Base-by-base conservation (phyloP, 768 basidiomycete genomes). In the Suillus brevipes region DNA sequence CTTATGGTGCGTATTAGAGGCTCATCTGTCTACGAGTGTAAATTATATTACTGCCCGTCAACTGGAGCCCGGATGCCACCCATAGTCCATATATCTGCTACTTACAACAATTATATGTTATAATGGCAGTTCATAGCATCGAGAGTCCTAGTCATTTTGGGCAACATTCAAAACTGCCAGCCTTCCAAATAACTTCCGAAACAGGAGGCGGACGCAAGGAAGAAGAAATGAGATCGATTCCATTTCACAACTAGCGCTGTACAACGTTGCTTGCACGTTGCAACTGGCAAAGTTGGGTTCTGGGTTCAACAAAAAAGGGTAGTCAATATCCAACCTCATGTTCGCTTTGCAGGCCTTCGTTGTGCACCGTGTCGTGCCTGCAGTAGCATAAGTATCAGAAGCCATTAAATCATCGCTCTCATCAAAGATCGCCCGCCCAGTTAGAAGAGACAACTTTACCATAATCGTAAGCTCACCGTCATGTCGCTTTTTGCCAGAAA, bases 321-420 rank as follows among this genome's bases (percentile, higher is more conserved):
- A 34, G 31, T 55, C 31, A 18, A 20, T 34, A 31, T 10, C 10
- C 20, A 20, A 20, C 53, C 53, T 55, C 53, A 13, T 55, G 53
- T 20, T 55, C 0, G 20, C 10, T n/a, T 55, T 20, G 53, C 31
- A 55, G 20, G 31, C 34, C 6, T 34, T 34, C 10, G 31, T n/a
- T n/a, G 53, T 31, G 53, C 20, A 55, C 20, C 20, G 31, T 34
- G 31, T 55, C 53, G 6, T 34, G 31, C 18, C 6, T 34, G 18
- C 53, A 55, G 31, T 53, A 18, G 31, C 53, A 55, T 55, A 55
- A 53, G 52, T 31, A 53, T 53, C 28, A 55, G 53, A 55, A 34
- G 10, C n/a, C n/a, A n/a, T n/a, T n/a, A n/a, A n/a, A n/a, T n/a
- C n/a, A n/a, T n/a, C n/a, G n/a, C n/a, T n/a, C n/a, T n/a, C 31